Evolutionary conservation across 352 stramenopile species (phyloP), one percentile per base, ranked within the genome.

Genomic region (Albugo laibachii): DNA sequence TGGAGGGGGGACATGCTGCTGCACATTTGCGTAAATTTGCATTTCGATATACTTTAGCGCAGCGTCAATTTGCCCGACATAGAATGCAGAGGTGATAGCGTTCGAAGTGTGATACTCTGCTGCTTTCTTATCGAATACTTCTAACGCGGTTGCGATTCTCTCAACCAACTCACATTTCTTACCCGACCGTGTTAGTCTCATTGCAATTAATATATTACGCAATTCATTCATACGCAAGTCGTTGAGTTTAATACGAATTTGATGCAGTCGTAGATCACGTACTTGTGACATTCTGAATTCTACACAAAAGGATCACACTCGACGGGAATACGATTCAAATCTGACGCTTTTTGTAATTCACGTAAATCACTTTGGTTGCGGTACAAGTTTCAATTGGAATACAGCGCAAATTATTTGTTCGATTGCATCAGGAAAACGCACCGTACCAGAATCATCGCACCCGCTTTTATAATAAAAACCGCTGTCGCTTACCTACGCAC

Each of bases 121-220:
- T 31, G 24, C 24, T 31, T 31, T 31, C 8, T 31, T 31, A 31
- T 31, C 24, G 24, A 31, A 31, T 20, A 85, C 72, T 69, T 83
- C 67, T 6, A 85, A 41, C 35, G 78, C 62, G 1, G 47, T 31
- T 11, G 66, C 65, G 48, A 89, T 82, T 56, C 76, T 72, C 37
- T 84, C 71, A 24, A 86, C 69, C 40, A 89, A 65, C 48, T 89
- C 76, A 38, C 63, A 66, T 54, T 89, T 89, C 53, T 68, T 71
- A 13, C 76, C 76, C 4, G 68, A 80, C 39, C 69, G 72, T 52
- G 65, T 51, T 45, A 89, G 53, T 42, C 78, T 83, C 38, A 89
- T 58, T 47, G 73, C 63, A 47, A 65, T 60, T 21, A 85, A 62
- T 45, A 89, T 60, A 57, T 67, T 64, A 55, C 76, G 72, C 55